Conservation (phyloP, 2,329 filamentous ascomycete species). For the Cytospora paraplurivora region DNA sequence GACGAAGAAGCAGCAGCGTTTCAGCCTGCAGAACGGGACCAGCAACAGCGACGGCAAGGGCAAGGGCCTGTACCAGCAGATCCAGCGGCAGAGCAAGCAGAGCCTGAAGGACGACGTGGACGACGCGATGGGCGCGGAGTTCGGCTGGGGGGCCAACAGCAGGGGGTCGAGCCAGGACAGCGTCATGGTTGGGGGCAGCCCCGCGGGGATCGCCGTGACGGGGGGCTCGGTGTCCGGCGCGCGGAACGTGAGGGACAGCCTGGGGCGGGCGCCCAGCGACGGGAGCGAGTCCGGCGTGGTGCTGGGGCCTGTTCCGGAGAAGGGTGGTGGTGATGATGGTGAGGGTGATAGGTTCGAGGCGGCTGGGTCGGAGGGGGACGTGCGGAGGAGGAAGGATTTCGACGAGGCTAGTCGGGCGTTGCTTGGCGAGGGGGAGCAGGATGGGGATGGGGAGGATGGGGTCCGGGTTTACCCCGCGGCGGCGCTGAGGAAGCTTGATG, state of each 20-base stretch:
- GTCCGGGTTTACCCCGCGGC: not conserved
- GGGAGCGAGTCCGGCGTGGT: constrained; percentile 30
- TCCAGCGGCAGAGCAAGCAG: too few relatives aligned
- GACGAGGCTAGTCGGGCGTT: constrained; percentile 22
- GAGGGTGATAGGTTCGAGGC: not conserved
- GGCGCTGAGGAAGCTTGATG: constrained; percentile 11
- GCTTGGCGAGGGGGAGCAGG: constrained; percentile 12
- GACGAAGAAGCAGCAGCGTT: too few relatives aligned
- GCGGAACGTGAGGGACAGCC: constrained; percentile 25
- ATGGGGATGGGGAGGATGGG: not conserved
- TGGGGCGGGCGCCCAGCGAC: constrained; percentile 32
- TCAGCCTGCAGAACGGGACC: too few relatives aligned
- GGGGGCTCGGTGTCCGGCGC: constrained; percentile 31
- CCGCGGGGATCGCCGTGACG: constrained; percentile 30
- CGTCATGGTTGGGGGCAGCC: constrained; percentile 30
- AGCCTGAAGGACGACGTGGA: constrained; percentile 36
- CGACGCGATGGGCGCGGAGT: constrained; percentile 38
- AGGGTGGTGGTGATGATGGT: too few relatives aligned
- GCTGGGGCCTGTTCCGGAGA: constrained; percentile 13
- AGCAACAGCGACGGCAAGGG: too few relatives aligned
- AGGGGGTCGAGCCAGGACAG: constrained; percentile 33
- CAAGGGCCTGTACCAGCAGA: too few relatives aligned
- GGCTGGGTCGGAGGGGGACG: not conserved
- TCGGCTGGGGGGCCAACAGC: constrained; percentile 36
- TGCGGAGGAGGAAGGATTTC: constrained; percentile 8